These are phyloP conservation scores for Aspergillus ostianus DNA, from an alignment of 495 filamentous ascomycete species.

Conservation along the genomic window DNA sequence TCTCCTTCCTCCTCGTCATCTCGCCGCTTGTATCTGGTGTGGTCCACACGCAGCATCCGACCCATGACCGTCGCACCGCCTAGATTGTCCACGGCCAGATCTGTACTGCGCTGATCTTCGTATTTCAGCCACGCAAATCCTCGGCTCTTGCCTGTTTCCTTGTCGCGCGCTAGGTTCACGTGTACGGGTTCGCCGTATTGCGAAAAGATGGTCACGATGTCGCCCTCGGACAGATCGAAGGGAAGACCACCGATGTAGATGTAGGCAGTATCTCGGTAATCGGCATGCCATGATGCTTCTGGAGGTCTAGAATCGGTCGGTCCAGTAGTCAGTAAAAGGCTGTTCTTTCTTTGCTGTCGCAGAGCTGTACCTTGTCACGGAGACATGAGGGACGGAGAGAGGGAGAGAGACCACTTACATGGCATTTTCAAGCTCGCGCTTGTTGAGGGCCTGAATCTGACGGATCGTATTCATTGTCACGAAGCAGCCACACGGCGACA, in stretches of 20 bases:
- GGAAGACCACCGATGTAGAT: constrained; percentile 94
- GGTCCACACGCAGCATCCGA: constrained; percentile 81
- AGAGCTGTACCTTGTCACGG: not conserved
- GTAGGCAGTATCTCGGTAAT: constrained; percentile 96
- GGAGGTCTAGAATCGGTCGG: constrained; percentile 51
- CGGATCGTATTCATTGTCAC: constrained; percentile 83
- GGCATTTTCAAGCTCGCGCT: constrained; percentile 87
- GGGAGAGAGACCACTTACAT: constrained; percentile 47
- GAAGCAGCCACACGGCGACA: not conserved
- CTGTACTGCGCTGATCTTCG: constrained; percentile 94
- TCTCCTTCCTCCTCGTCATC: constrained; percentile 81
- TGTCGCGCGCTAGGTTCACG: constrained; percentile 87
- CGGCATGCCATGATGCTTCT: constrained; percentile 92
- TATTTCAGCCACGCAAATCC: constrained; percentile 97
- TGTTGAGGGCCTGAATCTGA: constrained; percentile 88
- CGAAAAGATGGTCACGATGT: constrained; percentile 95
- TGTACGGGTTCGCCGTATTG: constrained; percentile 94
- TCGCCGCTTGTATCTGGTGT: constrained; percentile 82
- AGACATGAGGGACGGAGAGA: not conserved
- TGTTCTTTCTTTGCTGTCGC: not conserved
- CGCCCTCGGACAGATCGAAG: constrained; percentile 91
- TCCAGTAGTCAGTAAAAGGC: constrained; percentile 16
- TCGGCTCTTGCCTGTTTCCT: constrained; percentile 89
- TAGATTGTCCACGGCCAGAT: constrained; percentile 93
- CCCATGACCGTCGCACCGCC: constrained; percentile 82